phyloP scores from a whole-genome alignment of 1,284 basidiomycete genomes.

The Papiliotrema flavescens region DNA sequence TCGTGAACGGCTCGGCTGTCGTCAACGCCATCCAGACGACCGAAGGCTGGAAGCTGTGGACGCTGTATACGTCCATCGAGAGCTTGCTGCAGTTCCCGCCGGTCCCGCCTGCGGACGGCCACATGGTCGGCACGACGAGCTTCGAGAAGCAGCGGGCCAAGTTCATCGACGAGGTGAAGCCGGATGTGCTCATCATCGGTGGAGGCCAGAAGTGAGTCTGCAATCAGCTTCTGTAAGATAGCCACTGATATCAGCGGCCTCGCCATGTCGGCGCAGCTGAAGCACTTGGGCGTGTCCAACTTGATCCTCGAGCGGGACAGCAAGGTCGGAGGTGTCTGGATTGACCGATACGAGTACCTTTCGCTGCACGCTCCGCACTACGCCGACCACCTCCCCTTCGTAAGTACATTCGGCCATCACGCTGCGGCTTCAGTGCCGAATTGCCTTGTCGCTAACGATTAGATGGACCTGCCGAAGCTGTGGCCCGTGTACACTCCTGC shows the following conservation, averaged over 20 bases:
- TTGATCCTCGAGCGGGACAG: constrained; percentile 47
- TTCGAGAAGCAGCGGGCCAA: constrained; percentile 17
- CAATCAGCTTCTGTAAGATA: background rate
- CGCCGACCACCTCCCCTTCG: constrained; percentile 51
- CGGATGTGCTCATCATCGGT: constrained; percentile 53
- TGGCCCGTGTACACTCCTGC: constrained; percentile 65
- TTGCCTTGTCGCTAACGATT: too few relatives aligned
- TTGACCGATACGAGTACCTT: constrained; percentile 58
- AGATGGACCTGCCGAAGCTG: too few relatives aligned
- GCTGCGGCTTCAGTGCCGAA: too few relatives aligned
- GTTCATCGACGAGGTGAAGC: constrained; percentile 37
- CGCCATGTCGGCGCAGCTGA: constrained; percentile 45
- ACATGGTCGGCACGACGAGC: constrained; percentile 18
- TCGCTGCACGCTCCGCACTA: constrained; percentile 62
- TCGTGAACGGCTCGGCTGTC: constrained; percentile 54
- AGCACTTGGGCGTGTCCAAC: constrained; percentile 43
- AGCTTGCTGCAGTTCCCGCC: constrained; percentile 54
- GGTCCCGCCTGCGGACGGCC: constrained; percentile 18
- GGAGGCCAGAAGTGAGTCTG: constrained; percentile 39
- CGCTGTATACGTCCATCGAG: constrained; percentile 54
- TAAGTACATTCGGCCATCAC: constrained; percentile 46
- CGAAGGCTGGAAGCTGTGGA: constrained; percentile 53
- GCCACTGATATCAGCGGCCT: constrained; percentile 30
- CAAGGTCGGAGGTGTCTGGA: constrained; percentile 48
- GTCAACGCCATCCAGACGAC: constrained; percentile 54